phyloP scores from a whole-genome alignment of 2,329 filamentous ascomycete species.

The Trichoderma brevicompactum region DNA sequence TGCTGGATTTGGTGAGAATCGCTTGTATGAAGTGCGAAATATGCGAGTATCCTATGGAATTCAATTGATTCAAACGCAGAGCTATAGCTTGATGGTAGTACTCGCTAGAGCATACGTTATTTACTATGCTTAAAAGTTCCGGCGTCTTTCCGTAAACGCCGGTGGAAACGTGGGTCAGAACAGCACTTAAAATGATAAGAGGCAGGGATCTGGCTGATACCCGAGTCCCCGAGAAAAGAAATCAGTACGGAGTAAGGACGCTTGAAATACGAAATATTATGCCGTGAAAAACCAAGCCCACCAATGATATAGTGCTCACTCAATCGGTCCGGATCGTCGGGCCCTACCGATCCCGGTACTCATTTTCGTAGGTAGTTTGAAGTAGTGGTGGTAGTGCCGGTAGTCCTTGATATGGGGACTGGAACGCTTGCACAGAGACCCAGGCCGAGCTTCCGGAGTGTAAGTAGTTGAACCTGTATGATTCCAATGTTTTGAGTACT shows the following conservation, averaged over 20 bases:
- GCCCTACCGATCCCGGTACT: neutral
- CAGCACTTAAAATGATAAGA: neutral
- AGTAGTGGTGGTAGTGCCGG: neutral
- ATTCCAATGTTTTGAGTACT: too few relatives aligned
- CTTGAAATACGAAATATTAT: neutral
- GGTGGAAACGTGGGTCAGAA: too few relatives aligned
- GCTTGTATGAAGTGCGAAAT: neutral
- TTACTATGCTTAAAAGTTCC: constrained; percentile 7
- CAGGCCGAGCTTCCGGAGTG: too few relatives aligned
- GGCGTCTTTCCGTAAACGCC: neutral
- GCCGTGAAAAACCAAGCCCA: neutral
- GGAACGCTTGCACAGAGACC: too few relatives aligned
- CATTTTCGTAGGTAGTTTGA: neutral
- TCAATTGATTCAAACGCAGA: too few relatives aligned
- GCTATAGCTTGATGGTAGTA: neutral
- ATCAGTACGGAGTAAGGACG: neutral
- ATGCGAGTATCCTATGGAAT: neutral
- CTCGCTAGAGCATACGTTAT: neutral
- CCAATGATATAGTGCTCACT: neutral
- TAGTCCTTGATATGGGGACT: neutral
- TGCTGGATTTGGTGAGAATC: neutral
- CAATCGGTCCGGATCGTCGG: constrained; percentile 16
- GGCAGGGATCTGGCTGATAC: neutral
- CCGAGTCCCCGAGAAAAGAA: neutral
- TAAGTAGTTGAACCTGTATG: too few relatives aligned